phyloP scores from a whole-genome alignment of 1,284 basidiomycete species.

The Fomes fomentarius region DNA sequence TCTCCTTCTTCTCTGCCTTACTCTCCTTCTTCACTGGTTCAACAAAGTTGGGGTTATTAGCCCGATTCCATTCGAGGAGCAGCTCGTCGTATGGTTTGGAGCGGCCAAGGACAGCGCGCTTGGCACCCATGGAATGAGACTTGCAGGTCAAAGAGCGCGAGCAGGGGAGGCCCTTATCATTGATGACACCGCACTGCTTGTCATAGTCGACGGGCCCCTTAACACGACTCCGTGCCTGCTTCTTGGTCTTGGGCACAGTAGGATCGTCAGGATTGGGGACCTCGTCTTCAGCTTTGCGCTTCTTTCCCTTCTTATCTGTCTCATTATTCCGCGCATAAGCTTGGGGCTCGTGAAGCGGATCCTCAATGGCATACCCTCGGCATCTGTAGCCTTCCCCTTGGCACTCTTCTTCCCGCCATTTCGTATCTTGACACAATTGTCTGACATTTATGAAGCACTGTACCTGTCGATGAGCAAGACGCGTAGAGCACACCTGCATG shows the following conservation, averaged over 20 bases:
- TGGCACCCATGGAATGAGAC: conserved; percentile 97
- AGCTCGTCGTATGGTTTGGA: conserved; percentile 88
- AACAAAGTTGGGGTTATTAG: conserved; percentile 92
- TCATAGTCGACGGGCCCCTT: conserved; percentile 91
- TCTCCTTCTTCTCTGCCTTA: conserved; percentile 82
- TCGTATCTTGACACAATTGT: conserved; percentile 65
- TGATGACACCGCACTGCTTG: conserved; percentile 96
- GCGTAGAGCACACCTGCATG: conserved; percentile 64
- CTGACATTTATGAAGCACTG: conserved; percentile 37
- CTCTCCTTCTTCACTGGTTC: conserved; percentile 86
- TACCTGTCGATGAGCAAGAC: not conserved
- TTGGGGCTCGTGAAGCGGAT: not conserved
- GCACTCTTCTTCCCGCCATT: conserved; percentile 55
- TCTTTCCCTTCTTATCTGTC: conserved; percentile 55
- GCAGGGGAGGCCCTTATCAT: conserved; percentile 92
- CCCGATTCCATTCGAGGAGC: conserved; percentile 90
- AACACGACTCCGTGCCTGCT: conserved; percentile 71
- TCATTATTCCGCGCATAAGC: conserved; percentile 1
- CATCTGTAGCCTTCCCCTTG: conserved; percentile 50
- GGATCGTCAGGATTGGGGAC: conserved; percentile 56
- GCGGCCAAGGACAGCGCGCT: conserved; percentile 89
- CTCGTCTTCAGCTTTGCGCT: conserved; percentile 73
- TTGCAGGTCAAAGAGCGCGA: conserved; percentile 98
- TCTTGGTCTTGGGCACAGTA: conserved; percentile 72
- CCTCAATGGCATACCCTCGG: conserved; percentile 17